Base-by-base conservation (phyloP, 2,329 filamentous ascomycete species). In the Fusarium stilboides region DNA sequence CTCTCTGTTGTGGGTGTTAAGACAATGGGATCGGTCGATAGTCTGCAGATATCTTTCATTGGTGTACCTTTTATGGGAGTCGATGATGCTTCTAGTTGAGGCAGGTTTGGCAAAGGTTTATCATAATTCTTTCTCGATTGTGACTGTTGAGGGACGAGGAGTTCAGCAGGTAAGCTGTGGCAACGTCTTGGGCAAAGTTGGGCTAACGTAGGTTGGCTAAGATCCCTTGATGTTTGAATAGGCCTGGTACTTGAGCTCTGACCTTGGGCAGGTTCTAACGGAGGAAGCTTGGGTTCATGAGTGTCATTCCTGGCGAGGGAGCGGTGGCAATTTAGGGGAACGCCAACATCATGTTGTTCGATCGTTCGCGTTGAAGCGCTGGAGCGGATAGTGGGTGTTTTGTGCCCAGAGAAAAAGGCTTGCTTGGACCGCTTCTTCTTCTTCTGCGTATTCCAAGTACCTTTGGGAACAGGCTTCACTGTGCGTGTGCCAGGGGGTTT, bases 401-500 rank as follows among this genome's bases (percentile, higher is more conserved):
- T 53, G 22, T 37, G 42, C 12, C 64, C 39, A n/a, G 59, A 65
- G 45, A 71, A 70, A n/a, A 70, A 71, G 24, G 64, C 68, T 3
- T 24, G 22, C 39, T 42, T 53, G 9, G 44, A 37, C 20, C 40
- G 40, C n/a, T 19, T 49, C 34, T 26, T 49, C 34, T 26, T 49
- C 33, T 43, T 58, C 13, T 19, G 33, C 14, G 17, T 37, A 10
- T 17, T 51, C 39, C 28, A 52, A 24, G 28, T 14, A 42, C 22
- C 36, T 28, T 7, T 22, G 28, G 37, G 20, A 31, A 26, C 20
- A 34, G 44, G 20, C 14, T n/a, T 36, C 6, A 24, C 42, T 36
- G 39, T 28, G 12, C 37, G 26, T 24, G 42, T 31, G 8, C 26
- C 15, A 12, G 5, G 24, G 9, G 34, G 50, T 14, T 26, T 49